phyloP scores from a whole-genome alignment of 2,329 filamentous ascomycete species.

The Ceratocystis diversiconidia region DNA sequence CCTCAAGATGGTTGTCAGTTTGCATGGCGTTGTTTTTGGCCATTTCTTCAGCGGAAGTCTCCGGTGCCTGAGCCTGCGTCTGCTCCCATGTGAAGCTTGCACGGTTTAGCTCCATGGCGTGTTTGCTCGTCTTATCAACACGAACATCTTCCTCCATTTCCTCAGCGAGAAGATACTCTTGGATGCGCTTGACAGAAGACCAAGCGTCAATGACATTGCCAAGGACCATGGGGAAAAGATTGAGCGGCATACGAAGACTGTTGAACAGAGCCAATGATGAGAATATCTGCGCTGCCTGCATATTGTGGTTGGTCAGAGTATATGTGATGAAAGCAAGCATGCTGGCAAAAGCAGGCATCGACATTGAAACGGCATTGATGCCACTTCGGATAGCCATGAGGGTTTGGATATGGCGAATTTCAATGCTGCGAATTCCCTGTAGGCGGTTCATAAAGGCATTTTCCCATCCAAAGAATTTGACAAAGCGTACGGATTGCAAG shows the following conservation, averaged over 20 bases:
- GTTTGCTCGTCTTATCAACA: constrained; percentile 40
- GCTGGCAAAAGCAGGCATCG: constrained; percentile 82
- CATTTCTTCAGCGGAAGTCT: constrained; percentile 23
- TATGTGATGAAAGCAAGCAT: constrained; percentile 90
- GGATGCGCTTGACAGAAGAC: constrained; percentile 69
- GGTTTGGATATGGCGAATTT: constrained; percentile 73
- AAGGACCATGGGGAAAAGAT: constrained; percentile 74
- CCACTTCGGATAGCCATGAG: constrained; percentile 71
- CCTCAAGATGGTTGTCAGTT: constrained; percentile 22
- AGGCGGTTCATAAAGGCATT: constrained; percentile 68
- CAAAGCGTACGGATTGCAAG: constrained; percentile 76
- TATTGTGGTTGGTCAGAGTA: constrained; percentile 48
- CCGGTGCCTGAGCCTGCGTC: constrained; percentile 40
- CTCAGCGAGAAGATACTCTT: constrained; percentile 77
- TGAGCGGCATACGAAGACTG: constrained; percentile 74
- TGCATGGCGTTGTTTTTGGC: constrained; percentile 23
- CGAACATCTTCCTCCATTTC: constrained; percentile 61
- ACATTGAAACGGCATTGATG: constrained; percentile 71
- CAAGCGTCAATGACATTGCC: constrained; percentile 83
- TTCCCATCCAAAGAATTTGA: constrained; percentile 97
- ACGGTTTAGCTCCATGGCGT: constrained; percentile 55
- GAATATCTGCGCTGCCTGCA: constrained; percentile 69
- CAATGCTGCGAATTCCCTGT: constrained; percentile 55
- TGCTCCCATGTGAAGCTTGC: constrained; percentile 83
- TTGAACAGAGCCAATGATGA: constrained; percentile 93